Evolutionary conservation across 2,329 filamentous ascomycete genomes (phyloP), one percentile per base, ranked within the genome.

Genomic region (Parafenestella ontariensis): DNA sequence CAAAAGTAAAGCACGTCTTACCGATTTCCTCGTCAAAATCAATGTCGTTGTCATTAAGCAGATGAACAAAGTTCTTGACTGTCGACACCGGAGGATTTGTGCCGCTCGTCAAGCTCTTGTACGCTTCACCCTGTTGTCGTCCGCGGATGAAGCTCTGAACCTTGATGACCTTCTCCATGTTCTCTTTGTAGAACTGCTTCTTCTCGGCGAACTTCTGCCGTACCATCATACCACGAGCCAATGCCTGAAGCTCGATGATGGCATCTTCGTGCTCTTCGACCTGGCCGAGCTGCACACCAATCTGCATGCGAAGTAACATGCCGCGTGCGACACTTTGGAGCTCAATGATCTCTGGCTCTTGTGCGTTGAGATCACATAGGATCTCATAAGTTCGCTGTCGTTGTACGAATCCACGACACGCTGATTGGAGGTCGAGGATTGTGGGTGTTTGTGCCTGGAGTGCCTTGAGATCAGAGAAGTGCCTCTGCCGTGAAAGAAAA

Each of bases 141-240:
- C 89, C 95, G 58, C 95, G 88, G 48, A 98, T 89, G 64, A 98
- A 96, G 73, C 95, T 99, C 74, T 99, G 96, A 52, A 98, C 92
- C 77, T 99, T 99, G 82, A 99, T 89, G 23, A 99, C 95, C 77
- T 96, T 98, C 69, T 96, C 88, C 95, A 99, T 99, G 71, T 99
- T 99, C 77, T 96, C 89, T 64, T 90, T 89, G 81, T 93, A 99
- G 78, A 90, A 94, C 20, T 87, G 87, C 71, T 89, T 87, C 82
- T 96, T 96, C 75, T 96, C 91, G 47, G 85, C 86, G 66, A 96
- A 98, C 17, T 82, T 83, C 13, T 81, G 83, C 29, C 94, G 86
- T 28, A 98, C 85, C 2, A 96, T 75, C 66, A 86, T 88, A 3
- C 87, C 94, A 65, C 89, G 87, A 7, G 89, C 85, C 5, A 86